Base-by-base conservation (phyloP, 176 grass and related monocot genomes). In the Melocanna baccifera region DNA sequence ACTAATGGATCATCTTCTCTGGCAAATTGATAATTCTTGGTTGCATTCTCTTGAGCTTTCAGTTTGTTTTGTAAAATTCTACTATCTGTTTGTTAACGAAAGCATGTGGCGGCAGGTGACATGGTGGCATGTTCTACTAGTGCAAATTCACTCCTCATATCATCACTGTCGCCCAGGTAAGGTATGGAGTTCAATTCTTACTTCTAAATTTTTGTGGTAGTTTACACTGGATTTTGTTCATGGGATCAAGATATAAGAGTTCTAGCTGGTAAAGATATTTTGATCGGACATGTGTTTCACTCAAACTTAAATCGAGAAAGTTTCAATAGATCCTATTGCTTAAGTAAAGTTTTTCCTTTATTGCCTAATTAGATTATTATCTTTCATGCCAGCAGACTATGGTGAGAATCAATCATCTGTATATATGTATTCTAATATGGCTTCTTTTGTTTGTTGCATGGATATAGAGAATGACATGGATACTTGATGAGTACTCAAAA, bases 401-500 rank as follows among this genome's bases (percentile, higher is more conserved):
- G n/a, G n/a, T n/a, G n/a, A n/a, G n/a, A n/a, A n/a, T n/a, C n/a
- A n/a, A n/a, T n/a, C n/a, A n/a, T n/a, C n/a, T n/a, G n/a, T n/a
- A n/a, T n/a, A n/a, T n/a, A n/a, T n/a, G n/a, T n/a, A n/a, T n/a
- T n/a, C n/a, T n/a, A n/a, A n/a, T n/a, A n/a, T n/a, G n/a, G n/a
- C 16, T 26, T 37, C 2, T 80, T 75, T 86, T 84, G 13, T 56
- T 46, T 59, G 34, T 67, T 69, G 47, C 61, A 45, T 82, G 29
- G 6, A 65, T 76, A 45, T 36, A 97, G 94, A 97, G 91, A 71
- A 97, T 97, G 94, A 91, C 94, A 59, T 97, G 94, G 94, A 97
- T 97, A 76, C 89, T 97, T 42, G 94, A 97, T 62, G 94, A 97
- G 45, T 97, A 97, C 76, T 97, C 94, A 57, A 97, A 97, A 41